phyloP scores from a whole-genome alignment of 2,329 filamentous ascomycete genomes.

The Colletotrichum falcatum region DNA sequence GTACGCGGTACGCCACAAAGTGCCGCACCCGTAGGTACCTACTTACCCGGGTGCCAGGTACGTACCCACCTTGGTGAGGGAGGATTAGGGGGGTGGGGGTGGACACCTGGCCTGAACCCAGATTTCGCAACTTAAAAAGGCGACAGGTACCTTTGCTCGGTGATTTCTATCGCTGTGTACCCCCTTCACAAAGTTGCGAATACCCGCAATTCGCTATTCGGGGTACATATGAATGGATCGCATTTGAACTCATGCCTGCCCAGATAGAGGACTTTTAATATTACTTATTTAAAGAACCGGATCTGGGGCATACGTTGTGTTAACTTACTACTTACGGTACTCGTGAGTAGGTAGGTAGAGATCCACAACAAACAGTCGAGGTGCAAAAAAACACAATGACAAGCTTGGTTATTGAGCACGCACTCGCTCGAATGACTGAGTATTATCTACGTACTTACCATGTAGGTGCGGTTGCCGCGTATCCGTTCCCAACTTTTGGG shows the following conservation, averaged over 20 bases:
- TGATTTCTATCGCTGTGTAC: not conserved
- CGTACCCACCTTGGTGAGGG: too few species aligned
- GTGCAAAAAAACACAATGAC: too few species aligned
- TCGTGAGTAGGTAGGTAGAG: not conserved
- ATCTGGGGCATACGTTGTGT: not conserved
- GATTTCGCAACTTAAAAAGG: constrained; percentile 28
- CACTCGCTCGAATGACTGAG: not conserved
- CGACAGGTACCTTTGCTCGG: not conserved
- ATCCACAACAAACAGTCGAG: not conserved
- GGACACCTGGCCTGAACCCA: constrained; percentile 31
- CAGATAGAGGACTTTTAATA: not conserved
- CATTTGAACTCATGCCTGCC: not conserved
- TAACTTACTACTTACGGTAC: not conserved
- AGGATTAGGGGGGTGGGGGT: constrained; percentile 28
- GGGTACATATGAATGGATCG: not conserved
- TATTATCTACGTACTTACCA: too few species aligned
- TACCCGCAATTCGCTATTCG: not conserved
- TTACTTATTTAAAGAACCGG: not conserved
- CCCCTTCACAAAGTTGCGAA: not conserved
- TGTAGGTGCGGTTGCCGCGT: constrained; percentile 39
- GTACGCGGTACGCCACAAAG: constrained; percentile 10
- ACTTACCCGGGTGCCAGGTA: too few species aligned
- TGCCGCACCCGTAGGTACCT: not conserved
- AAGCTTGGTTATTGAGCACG: constrained; percentile 2
- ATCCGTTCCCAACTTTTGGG: constrained; percentile 27